phyloP scores from a whole-genome alignment of 202 grass and related monocot species.

The Panicum virgatum region DNA sequence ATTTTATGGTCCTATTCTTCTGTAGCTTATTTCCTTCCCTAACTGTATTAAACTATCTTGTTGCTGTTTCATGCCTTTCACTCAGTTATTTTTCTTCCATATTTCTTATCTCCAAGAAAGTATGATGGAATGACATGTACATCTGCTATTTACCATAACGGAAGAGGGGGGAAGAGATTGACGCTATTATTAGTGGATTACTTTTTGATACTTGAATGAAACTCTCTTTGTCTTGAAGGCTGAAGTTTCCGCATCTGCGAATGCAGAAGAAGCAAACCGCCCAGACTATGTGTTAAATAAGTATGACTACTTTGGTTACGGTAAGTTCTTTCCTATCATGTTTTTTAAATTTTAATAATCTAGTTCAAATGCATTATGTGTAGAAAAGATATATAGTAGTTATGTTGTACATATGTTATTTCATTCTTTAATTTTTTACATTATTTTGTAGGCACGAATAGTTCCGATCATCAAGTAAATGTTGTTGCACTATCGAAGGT shows the following conservation, averaged over 20 bases:
- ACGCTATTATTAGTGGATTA: background rate
- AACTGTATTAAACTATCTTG: too few species aligned
- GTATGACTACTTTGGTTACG: conserved; percentile 94
- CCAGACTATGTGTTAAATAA: conserved; percentile 76
- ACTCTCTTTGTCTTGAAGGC: conserved; percentile 58
- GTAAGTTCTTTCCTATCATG: conserved; percentile 48
- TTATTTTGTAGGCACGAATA: conserved; percentile 66
- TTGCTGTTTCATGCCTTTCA: too few species aligned
- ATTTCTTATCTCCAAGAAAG: too few species aligned
- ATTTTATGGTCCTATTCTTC: background rate
- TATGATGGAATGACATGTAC: too few species aligned
- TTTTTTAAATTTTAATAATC: conserved; percentile 16
- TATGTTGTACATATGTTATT: background rate
- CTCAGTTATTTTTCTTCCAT: too few species aligned
- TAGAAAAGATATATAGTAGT: conserved; percentile 27
- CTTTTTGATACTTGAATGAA: conserved; percentile 17
- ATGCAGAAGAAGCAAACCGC: conserved; percentile 64
- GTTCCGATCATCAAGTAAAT: conserved; percentile 83
- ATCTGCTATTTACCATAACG: conserved; percentile 32
- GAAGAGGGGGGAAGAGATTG: background rate
- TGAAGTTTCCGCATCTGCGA: conserved; percentile 77
- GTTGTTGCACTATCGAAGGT: conserved; percentile 73
- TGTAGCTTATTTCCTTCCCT: background rate
- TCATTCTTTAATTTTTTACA: conserved; percentile 11
- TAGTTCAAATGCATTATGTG: conserved; percentile 2